phyloP scores from a whole-genome alignment of 2,329 filamentous ascomycete genomes.

The Coniochaeta sp. region DNA sequence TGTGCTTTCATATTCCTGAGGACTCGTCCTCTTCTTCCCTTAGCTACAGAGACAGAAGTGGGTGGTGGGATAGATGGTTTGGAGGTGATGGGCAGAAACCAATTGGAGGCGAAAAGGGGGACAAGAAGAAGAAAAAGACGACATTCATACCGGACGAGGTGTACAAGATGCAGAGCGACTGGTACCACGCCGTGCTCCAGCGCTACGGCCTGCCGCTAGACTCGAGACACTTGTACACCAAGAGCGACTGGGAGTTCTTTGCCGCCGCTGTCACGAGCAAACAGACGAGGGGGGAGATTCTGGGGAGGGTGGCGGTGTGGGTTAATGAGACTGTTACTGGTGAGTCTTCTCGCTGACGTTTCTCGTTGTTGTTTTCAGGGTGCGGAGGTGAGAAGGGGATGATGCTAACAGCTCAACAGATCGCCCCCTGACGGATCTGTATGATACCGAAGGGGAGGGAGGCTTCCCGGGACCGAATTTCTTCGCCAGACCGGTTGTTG shows the following conservation, averaged over 20 bases:
- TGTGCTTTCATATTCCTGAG: constrained; percentile 63
- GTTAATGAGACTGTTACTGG: constrained; percentile 72
- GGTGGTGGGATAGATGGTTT: not conserved
- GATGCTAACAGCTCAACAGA: constrained; percentile 34
- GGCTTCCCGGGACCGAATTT: constrained; percentile 70
- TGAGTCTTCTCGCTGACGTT: constrained; percentile 21
- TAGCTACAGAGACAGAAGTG: constrained; percentile 6
- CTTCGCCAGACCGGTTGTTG: constrained; percentile 76
- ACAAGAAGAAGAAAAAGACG: constrained; percentile 12
- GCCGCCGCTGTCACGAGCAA: constrained; percentile 71
- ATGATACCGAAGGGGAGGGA: constrained; percentile 71
- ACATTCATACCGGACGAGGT: constrained; percentile 72
- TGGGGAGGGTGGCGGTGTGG: constrained; percentile 70
- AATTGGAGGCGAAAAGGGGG: constrained; percentile 14
- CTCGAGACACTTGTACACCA: constrained; percentile 75
- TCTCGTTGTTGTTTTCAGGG: too few species aligned
- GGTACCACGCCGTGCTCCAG: constrained; percentile 74
- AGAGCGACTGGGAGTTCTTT: constrained; percentile 90
- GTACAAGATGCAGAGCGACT: constrained; percentile 73
- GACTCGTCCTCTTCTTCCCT: too few species aligned
- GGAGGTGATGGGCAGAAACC: constrained; percentile 12
- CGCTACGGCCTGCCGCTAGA: constrained; percentile 79
- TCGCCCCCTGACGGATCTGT: constrained; percentile 72
- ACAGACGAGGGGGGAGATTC: constrained; percentile 61
- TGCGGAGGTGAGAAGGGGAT: not conserved